Evolutionary conservation across 2,329 filamentous ascomycete genomes (phyloP), one percentile per base, ranked within the genome.

Genomic region (Diplodia corticola): DNA sequence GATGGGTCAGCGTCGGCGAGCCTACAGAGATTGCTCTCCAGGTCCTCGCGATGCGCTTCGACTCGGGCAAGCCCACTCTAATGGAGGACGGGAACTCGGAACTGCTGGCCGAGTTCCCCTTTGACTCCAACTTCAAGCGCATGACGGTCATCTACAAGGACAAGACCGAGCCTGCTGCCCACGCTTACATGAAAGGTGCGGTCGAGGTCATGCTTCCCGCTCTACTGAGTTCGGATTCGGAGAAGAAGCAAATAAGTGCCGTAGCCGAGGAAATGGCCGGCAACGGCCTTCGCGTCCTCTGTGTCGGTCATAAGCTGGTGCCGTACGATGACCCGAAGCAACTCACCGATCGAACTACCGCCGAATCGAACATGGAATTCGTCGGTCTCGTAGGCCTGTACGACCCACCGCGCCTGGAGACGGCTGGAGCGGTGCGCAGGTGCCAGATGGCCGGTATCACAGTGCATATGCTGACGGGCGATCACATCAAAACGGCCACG

Each of bases 311-410:
- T 67, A 78, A 76, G 69, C 22, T 65, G 15, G 51, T 65, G 12
- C 40, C 28, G 1, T 20, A 44, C 2, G 37, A 65, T 10, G 51
- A 65, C 5, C 22, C 40, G 20, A 10, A 49, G 20, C 63, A 65
- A 24, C 37, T 65, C 20, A 24, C 63, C 10, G 63, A 75, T 48
- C 90, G 92, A 5, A 79, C 81, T 5, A 78, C 83, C 4, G 84
- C 94, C 15, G 92, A 96, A 74, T 80, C 81, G 40, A 82, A 86
- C 33, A 85, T 97, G 35, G 85, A 83, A 3, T 91, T 96, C 68
- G 85, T 91, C 15, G 93, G 93, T n/a, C 84, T 97, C 10, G 89
- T 91, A 57, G 92, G 92, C 65, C 89, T 96, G 69, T 94, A 95
- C 74, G 92, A 96, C 71, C 92, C 92, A 3, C 92, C 92, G 65